Percentiles rank a stretch among this genome's conserved stretches.
These are phyloP conservation scores for Acanthamoeba castellanii DNA, from an alignment of 208 protist species.

Conservation along the genomic window DNA sequence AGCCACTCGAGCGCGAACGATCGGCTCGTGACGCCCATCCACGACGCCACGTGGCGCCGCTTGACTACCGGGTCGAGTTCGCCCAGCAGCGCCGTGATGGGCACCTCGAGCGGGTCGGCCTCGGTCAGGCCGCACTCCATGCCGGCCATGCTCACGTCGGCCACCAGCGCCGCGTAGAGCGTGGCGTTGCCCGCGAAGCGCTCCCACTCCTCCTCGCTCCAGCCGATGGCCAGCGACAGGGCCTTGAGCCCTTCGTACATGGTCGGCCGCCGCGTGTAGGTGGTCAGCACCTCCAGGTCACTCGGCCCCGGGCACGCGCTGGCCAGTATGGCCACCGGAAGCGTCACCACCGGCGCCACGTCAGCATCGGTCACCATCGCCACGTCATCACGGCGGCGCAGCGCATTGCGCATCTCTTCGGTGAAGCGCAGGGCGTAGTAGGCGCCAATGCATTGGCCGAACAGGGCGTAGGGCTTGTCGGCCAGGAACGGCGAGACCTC, in stretches of 20 bases:
- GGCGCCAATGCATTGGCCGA: constrained; percentile 66
- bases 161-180: constrained; percentile 53
- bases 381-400: neutral
- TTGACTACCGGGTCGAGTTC: constrained; percentile 57
- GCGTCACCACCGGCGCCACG: neutral
- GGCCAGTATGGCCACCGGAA: constrained; percentile 12
- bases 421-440: constrained; percentile 55
- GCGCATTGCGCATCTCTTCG: constrained; percentile 19
- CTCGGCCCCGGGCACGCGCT: constrained; percentile 34
- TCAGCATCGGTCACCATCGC: neutral
- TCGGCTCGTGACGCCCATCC: constrained; percentile 16
- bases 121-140: neutral
- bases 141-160: constrained; percentile 55
- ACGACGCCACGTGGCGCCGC: constrained; percentile 5
- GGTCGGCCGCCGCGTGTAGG: constrained; percentile 13
- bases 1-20: constrained; percentile 40
- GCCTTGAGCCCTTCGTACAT: constrained; percentile 54
- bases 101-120: constrained; percentile 28
- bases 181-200: constrained; percentile 47
- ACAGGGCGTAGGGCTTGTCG: constrained; percentile 64
- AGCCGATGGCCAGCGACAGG: constrained; percentile 58
- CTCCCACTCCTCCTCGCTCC: constrained; percentile 73
- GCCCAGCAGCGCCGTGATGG: constrained; percentile 36
- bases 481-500: constrained; percentile 55
- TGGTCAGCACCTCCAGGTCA: constrained; percentile 52